A percentile compares a stretch with the other conserved stretches of the same genome.
Conservation (phyloP, 2,329 filamentous ascomycete species). For the Scedosporium boydii region DNA sequence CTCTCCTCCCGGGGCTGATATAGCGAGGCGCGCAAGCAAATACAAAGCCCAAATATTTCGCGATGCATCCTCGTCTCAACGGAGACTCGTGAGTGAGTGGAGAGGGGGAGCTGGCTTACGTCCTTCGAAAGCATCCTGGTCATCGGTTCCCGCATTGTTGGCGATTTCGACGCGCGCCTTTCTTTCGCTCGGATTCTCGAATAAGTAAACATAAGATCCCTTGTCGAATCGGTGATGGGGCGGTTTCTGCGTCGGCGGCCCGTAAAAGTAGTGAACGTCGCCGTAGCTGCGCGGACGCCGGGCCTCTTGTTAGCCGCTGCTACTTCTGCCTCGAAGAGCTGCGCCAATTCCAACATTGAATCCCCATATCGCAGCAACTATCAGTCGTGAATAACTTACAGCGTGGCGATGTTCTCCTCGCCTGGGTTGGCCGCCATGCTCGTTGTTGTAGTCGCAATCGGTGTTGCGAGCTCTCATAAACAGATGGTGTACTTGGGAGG, state of each 20-base stretch:
- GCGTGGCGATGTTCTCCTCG: conserved; percentile 41
- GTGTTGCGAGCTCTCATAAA: neutral
- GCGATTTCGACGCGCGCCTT: conserved; percentile 66
- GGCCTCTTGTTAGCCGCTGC: neutral
- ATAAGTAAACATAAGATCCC: conserved; percentile 71
- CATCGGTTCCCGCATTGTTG: conserved; percentile 61
- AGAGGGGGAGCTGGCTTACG: conserved; percentile 38
- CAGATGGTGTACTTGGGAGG: neutral
- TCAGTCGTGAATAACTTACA: conserved; percentile 26
- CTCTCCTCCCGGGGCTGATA: neutral
- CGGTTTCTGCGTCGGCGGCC: conserved; percentile 54
- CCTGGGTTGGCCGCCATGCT: conserved; percentile 36
- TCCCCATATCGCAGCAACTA: neutral
- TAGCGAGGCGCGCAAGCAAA: neutral
- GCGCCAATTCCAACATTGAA: neutral
- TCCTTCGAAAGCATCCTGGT: conserved; percentile 73
- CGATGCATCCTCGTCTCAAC: neutral
- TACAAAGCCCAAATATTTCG: neutral
- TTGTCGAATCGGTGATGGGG: conserved; percentile 76
- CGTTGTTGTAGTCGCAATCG: neutral
- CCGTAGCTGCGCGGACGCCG: conserved; percentile 49
- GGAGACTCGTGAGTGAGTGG: neutral
- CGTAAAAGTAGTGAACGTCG: conserved; percentile 73
- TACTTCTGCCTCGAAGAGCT: neutral
- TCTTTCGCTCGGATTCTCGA: conserved; percentile 59